phyloP scores from a whole-genome alignment of 495 filamentous ascomycete genomes.

The Annulohypoxylon nitens region DNA sequence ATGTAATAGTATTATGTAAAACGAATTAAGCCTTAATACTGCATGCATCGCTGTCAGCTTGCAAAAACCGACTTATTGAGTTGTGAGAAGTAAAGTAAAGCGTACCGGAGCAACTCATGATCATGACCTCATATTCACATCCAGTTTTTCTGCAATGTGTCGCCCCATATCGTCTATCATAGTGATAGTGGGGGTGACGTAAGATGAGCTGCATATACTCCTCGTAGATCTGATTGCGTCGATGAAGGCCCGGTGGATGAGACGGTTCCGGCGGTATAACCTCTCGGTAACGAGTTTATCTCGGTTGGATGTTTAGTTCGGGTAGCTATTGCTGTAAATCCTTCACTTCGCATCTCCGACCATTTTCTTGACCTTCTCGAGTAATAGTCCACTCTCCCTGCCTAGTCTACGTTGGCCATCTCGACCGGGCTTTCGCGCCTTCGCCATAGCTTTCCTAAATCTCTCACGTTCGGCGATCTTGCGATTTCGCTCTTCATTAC shows the following conservation, averaged over 20 bases:
- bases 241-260: background rate
- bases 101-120: constrained; percentile 9
- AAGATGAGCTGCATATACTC: background rate
- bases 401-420: constrained; percentile 88
- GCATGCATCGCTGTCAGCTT: constrained; percentile 21
- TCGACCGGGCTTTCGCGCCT: constrained; percentile 78
- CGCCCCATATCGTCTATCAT: background rate
- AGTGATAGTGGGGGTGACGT: background rate
- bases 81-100: constrained; percentile 10
- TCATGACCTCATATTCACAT: background rate
- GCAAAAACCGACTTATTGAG: background rate
- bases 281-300: background rate
- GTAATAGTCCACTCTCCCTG: constrained; percentile 82
- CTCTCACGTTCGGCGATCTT: constrained; percentile 72
- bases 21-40: constrained; percentile 8
- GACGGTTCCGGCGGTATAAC: background rate
- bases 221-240: too few species aligned
- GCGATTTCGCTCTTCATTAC: constrained; percentile 63
- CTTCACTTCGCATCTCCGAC: constrained; percentile 58
- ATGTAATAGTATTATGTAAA: constrained; percentile 37
- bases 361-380: constrained; percentile 83
- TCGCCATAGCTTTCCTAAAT: constrained; percentile 76
- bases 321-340: background rate
- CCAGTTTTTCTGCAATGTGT: background rate
- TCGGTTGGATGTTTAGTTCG: background rate